Base-by-base conservation (phyloP, 139 green algal species). In the Deuterostichococcus epilithicus region DNA sequence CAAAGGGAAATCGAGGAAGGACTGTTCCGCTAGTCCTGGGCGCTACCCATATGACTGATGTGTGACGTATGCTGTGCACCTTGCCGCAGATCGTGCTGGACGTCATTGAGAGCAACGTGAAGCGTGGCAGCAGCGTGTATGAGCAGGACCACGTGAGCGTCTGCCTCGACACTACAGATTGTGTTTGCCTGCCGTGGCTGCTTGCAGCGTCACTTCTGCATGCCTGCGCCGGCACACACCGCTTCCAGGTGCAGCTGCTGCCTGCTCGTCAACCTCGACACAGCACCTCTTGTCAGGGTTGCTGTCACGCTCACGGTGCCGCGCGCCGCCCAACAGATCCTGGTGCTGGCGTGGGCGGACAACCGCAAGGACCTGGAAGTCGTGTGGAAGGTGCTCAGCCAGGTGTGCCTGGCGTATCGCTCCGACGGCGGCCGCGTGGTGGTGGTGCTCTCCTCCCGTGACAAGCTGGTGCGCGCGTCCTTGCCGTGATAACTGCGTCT, bases 341-440 rank as follows among this genome's bases (percentile, higher is more conserved):
- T 91, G 58, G 81, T 91, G 28, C 74, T 91, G 74, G 72, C 76
- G 4, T 91, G 79, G 75, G 78, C 70, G 47, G 68, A 78, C 25
- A 85, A 72, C 70, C 73, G 87, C 76, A 71, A 80, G 3, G 84
- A 89, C 45, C 34, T 87, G 72, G 84, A 89, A 78, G 80, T 89
- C 18, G 74, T 91, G 38, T 84, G 77, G 47, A 89, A 91, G 76
- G 77, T 88, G 5, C 69, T 91, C 63, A 60, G 80, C 34, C 86
- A 90, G 83, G 67, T 84, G 30, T 89, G 81, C 76, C 47, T 86
- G 60, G 86, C 86, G 0, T 83, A 88, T 70, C 70, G 74, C 22
- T 59, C 77, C 28, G 78, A 82, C 2, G 80, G 74, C 23, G 70
- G 71, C 13, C 63, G 45, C 72, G 77, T 30, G 77, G 79, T 91